phyloP scores from a whole-genome alignment of 805 yeast genomes.

The Brettanomyces nanus region DNA sequence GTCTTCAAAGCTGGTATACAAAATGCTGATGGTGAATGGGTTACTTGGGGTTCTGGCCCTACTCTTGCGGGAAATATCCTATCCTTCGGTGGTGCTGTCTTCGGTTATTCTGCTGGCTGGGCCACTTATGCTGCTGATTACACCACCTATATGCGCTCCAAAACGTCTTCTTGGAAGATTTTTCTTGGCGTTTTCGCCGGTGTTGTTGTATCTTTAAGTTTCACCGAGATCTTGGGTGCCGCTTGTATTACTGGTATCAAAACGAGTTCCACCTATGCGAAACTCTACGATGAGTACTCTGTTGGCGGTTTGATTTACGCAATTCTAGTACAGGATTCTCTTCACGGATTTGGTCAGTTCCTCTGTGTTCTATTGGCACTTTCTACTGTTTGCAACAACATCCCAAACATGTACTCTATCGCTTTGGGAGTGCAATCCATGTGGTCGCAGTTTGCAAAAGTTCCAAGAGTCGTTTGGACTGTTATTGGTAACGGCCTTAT shows the following conservation, averaged over 20 bases:
- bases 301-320: slow-evolving; percentile 82
- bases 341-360: slow-evolving; percentile 86
- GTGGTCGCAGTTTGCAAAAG: slow-evolving; percentile 62
- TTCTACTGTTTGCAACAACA: slow-evolving; percentile 84
- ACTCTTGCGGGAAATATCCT: slow-evolving; percentile 69
- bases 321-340: slow-evolving; percentile 67
- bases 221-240: slow-evolving; percentile 77
- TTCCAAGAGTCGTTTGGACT: slow-evolving; percentile 85
- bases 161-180: slow-evolving; percentile 48
- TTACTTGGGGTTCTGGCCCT: slow-evolving; percentile 42
- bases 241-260: slow-evolving; percentile 68
- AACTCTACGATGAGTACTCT: slow-evolving; percentile 42
- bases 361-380: slow-evolving; percentile 77
- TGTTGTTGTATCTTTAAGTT: slow-evolving; percentile 56
- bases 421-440: slow-evolving; percentile 80
- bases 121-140: slow-evolving; percentile 88
- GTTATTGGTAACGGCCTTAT: slow-evolving; percentile 64
- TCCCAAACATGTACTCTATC: slow-evolving; percentile 90
- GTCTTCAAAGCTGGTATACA: slow-evolving; percentile 48
- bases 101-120: slow-evolving; percentile 94
- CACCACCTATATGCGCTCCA: slow-evolving; percentile 75
- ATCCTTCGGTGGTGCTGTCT: slow-evolving; percentile 75
- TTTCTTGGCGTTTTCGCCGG: slow-evolving; percentile 61
- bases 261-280: slow-evolving; percentile 36
- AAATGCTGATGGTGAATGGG: slow-evolving; percentile 19